These are phyloP conservation scores for Ogataea allantospora DNA, from an alignment of 805 yeast species.

Conservation along the genomic window DNA sequence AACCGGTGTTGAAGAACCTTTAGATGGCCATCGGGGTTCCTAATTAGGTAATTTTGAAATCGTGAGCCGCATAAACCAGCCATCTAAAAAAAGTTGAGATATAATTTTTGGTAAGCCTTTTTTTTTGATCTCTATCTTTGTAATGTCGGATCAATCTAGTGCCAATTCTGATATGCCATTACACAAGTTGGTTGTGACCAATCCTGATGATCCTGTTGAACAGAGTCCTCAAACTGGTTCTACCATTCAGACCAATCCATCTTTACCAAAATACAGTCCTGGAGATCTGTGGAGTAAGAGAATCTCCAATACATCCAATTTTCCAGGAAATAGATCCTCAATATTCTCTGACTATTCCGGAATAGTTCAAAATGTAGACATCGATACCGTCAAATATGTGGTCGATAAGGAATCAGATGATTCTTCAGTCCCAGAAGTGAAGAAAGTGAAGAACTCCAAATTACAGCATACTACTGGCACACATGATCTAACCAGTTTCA, in stretches of 20 bases:
- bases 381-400: slow-evolving; percentile 34
- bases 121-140: background rate
- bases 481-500: slow-evolving; percentile 12
- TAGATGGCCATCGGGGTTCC: background rate
- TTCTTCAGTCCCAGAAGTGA: slow-evolving; percentile 19
- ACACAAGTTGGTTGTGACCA: slow-evolving; percentile 5
- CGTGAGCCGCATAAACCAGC: slow-evolving; percentile 21
- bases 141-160: slow-evolving; percentile 9
- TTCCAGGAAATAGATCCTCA: slow-evolving; percentile 30
- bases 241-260: slow-evolving; percentile 3
- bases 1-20: too few species aligned
- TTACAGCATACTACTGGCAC: slow-evolving; percentile 17
- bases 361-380: slow-evolving; percentile 36
- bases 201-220: slow-evolving; percentile 5
- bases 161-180: slow-evolving; percentile 6
- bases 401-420: slow-evolving; percentile 24
- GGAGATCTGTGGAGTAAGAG: slow-evolving; percentile 6
- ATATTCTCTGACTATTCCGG: slow-evolving; percentile 37
- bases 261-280: background rate
- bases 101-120: background rate
- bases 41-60: slow-evolving; percentile 7
- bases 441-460: slow-evolving; percentile 15
- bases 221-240: slow-evolving; percentile 1
- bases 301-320: slow-evolving; percentile 10
- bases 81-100: slow-evolving; percentile 4